Percentiles rank a stretch among this genome's conserved stretches.
phyloP scores from a whole-genome alignment of 2,329 filamentous ascomycete genomes.

The Dendrostoma leiphaemia region DNA sequence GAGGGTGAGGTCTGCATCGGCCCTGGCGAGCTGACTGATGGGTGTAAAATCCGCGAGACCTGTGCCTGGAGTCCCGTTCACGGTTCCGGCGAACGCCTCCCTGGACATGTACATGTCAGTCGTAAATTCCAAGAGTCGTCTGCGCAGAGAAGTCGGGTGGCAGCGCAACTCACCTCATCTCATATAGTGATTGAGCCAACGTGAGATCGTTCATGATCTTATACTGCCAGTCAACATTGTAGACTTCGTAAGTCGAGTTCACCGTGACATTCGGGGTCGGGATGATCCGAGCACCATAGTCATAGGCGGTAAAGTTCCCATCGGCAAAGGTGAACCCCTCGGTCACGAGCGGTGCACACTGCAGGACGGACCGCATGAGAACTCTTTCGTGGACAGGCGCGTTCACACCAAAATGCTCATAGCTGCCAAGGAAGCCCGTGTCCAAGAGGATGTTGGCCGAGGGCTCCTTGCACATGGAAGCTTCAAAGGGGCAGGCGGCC shows the following conservation, averaged over 20 bases:
- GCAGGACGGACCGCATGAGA: neutral
- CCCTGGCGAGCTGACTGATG: neutral
- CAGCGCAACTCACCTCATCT: neutral
- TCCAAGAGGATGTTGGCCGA: slow-evolving; percentile 15
- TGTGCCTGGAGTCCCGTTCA: neutral
- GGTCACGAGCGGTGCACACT: slow-evolving; percentile 12
- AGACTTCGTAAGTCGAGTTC: slow-evolving; percentile 5
- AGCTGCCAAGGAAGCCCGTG: slow-evolving; percentile 20
- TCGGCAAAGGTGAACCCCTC: neutral
- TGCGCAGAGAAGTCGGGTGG: neutral
- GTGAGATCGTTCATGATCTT: neutral
- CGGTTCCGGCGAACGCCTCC: neutral
- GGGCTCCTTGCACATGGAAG: slow-evolving; percentile 11
- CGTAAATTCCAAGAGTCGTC: neutral
- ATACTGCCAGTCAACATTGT: neutral
- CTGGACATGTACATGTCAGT: neutral
- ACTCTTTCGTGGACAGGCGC: slow-evolving; percentile 19
- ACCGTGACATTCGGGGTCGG: neutral
- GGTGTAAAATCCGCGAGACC: neutral
- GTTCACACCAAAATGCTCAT: slow-evolving; percentile 23
- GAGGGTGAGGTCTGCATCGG: neutral
- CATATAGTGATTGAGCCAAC: neutral
- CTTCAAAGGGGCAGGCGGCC: slow-evolving; percentile 22
- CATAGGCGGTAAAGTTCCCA: slow-evolving; percentile 8
- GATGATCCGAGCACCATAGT: slow-evolving; percentile 2